phyloP scores from a whole-genome alignment of 331 rosid genomes.

The Dryas integrifolia region DNA sequence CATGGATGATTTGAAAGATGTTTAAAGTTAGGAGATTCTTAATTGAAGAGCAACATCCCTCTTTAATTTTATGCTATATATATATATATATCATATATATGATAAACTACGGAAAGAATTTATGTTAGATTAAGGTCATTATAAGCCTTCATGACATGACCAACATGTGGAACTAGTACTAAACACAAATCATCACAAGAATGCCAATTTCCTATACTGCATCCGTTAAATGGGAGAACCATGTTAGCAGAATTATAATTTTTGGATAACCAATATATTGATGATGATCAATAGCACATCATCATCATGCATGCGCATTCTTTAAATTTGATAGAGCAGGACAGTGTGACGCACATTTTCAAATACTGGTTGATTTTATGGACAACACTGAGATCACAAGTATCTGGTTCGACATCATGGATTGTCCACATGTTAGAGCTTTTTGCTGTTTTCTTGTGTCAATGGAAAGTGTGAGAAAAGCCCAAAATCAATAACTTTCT shows the following conservation, averaged over 20 bases:
- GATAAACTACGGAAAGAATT: too few species aligned
- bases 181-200: too few species aligned
- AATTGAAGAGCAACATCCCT: neutral
- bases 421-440: conserved; percentile 24
- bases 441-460: conserved; percentile 1
- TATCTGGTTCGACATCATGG: conserved; percentile 50
- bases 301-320: conserved; percentile 22
- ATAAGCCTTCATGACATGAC: too few species aligned
- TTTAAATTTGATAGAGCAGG: conserved; percentile 20
- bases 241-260: too few species aligned
- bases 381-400: conserved; percentile 28
- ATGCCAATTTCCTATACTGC: too few species aligned
- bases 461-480: conserved; percentile 16
- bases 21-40: neutral
- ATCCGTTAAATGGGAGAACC: too few species aligned
- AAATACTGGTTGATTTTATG: conserved; percentile 17
- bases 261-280: too few species aligned
- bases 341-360: conserved; percentile 28
- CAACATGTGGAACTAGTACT: too few species aligned
- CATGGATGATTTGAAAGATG: neutral
- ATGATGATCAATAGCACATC: conserved; percentile 21
- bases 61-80: neutral
- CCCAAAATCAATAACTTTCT: conserved; percentile 17
- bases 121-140: too few species aligned
- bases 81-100: neutral